These are phyloP conservation scores for Trypethelium eluteriae DNA, from an alignment of 495 filamentous ascomycete genomes.

Conservation along the genomic window DNA sequence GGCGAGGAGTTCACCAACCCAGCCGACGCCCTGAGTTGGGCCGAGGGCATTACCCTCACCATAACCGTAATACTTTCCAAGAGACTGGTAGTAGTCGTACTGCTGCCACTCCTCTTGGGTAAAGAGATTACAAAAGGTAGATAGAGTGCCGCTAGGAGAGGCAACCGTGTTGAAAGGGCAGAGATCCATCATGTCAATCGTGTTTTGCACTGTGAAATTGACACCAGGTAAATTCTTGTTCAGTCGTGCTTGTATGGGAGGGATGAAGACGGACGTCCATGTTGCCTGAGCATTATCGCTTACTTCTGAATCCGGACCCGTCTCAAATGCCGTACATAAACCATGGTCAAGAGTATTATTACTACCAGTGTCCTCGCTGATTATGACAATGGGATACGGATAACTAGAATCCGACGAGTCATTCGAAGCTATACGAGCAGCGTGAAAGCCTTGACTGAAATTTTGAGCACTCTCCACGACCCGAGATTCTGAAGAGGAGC, in stretches of 20 bases:
- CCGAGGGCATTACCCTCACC: slow-evolving; percentile 67
- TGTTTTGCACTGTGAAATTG: slow-evolving; percentile 50
- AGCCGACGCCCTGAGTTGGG: slow-evolving; percentile 75
- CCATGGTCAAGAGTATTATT: slow-evolving; percentile 76
- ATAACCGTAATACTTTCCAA: slow-evolving; percentile 76
- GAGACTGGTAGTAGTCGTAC: slow-evolving; percentile 68
- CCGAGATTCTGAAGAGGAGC: slow-evolving; percentile 60
- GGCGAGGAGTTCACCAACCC: slow-evolving; percentile 76
- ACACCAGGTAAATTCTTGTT: slow-evolving; percentile 54
- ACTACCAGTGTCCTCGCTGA: slow-evolving; percentile 51
- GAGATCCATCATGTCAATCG: slow-evolving; percentile 70
- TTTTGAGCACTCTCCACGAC: slow-evolving; percentile 66
- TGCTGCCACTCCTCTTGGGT: slow-evolving; percentile 57
- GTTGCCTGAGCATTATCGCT: slow-evolving; percentile 43
- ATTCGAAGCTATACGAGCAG: slow-evolving; percentile 22
- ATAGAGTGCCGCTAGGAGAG: slow-evolving; percentile 37
- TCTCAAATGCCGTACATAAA: slow-evolving; percentile 58
- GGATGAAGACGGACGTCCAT: slow-evolving; percentile 52
- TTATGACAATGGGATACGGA: slow-evolving; percentile 53
- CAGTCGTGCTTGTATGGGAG: slow-evolving; percentile 54
- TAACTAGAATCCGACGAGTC: slow-evolving; percentile 33
- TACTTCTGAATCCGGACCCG: slow-evolving; percentile 39
- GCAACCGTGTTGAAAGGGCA: slow-evolving; percentile 76
- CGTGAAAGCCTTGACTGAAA: slow-evolving; percentile 64
- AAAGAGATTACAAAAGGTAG: slow-evolving; percentile 68